Evolutionary conservation across 306 rosid genomes (phyloP).

Genomic region (Inga oerstediana): DNA sequence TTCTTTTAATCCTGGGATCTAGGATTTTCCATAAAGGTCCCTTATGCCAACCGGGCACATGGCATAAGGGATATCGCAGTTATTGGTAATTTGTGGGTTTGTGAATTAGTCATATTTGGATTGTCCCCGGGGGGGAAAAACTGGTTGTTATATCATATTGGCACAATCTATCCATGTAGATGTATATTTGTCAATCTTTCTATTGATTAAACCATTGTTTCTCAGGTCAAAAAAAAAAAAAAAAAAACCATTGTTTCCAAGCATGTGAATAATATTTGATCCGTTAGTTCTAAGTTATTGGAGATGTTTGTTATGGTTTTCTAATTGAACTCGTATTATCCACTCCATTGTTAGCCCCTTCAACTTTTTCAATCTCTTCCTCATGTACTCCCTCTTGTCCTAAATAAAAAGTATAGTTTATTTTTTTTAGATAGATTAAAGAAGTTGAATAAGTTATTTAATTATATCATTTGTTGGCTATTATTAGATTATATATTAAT

Average conservation of each 20-base stretch:
- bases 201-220: constrained; percentile 9
- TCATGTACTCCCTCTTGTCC: too few species aligned
- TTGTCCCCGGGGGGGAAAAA: not conserved
- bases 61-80: constrained; percentile 22
- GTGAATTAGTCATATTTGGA: constrained; percentile 22
- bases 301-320: not conserved
- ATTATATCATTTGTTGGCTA: too few species aligned
- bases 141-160: not conserved
- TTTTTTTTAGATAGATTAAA: too few species aligned
- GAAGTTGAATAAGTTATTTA: too few species aligned
- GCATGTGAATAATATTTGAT: constrained; percentile 23
- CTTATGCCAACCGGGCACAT: constrained; percentile 21
- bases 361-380: too few species aligned
- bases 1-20: constrained; percentile 23
- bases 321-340: too few species aligned
- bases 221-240: too few species aligned
- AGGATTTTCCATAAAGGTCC: constrained; percentile 10
- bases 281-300: not conserved
- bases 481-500: too few species aligned
- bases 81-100: constrained; percentile 33
- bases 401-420: too few species aligned
- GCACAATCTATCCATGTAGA: not conserved
- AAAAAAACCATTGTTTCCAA: not conserved
- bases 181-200: constrained; percentile 10
- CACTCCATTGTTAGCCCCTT: too few species aligned